Evolutionary conservation across 2,329 filamentous ascomycete species (phyloP), one percentile per base, ranked within the genome.

Genomic region (Thelonectria blattea): DNA sequence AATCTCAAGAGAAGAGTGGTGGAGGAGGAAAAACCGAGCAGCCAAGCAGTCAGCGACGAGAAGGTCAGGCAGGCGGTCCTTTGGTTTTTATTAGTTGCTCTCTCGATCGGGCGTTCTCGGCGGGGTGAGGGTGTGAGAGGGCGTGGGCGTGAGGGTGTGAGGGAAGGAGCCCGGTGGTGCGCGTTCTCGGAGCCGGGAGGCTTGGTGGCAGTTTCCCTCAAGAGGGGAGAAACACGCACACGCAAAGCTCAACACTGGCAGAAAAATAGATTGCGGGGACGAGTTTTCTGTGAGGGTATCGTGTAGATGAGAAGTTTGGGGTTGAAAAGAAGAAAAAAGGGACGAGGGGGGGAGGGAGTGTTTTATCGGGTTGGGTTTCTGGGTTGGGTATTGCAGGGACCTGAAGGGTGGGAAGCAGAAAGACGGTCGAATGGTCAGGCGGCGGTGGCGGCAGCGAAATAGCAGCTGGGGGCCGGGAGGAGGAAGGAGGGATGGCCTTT

Each of bases 61-160:
- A 52, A 43, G 58, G 45, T 51, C 46, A 60, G 47, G 52, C 47
- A 42, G 61, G 43, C 32, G 56, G 52, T 55, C 51, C 55, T 62
- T 55, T 58, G 46, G 52, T 62, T 61, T 62, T 56, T 48, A 45
- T 34, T 56, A 60, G 42, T 62, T 62, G 57, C 27, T 30, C 27
- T 59, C 52, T 57, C 63, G 63, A 7, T 70, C 66, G 68, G 68
- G 68, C 68, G 68, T 67, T 69, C 58, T 70, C 66, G 68, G 68
- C 64, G 66, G 64, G 63, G 60, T 57, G 60, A 56, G 50, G 52
- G 50, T 49, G 53, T 43, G 57, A 64, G 49, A 59, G 55, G 18
- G 52, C 43, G 46, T 30, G 30, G 27, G 39, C 45, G 32, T n/a
- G 54, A 59, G 53, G 50, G 51, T 53, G 59, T 51, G 54, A 32